Evolutionary conservation across 768 basidiomycete species (phyloP).

Genomic region (Coprinopsis cinerea): DNA sequence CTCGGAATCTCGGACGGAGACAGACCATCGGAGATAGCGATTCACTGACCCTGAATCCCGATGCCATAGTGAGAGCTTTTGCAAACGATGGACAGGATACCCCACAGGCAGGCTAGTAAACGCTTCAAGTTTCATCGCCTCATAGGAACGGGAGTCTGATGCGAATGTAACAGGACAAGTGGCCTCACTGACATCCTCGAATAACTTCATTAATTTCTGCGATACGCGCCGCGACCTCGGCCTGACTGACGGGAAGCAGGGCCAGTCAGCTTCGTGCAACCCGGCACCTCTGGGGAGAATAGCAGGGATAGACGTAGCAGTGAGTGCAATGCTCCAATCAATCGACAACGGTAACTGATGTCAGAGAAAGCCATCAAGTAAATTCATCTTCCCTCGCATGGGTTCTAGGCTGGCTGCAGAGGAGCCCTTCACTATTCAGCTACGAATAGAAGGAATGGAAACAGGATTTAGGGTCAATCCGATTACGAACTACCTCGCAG

Average conservation of each 20-base stretch:
- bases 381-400: slow-evolving; percentile 39
- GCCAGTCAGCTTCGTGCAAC: slow-evolving; percentile 45
- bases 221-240: slow-evolving; percentile 27
- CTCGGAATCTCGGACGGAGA: neutral
- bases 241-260: slow-evolving; percentile 47
- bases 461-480: slow-evolving; percentile 49
- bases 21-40: neutral
- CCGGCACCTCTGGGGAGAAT: slow-evolving; percentile 45
- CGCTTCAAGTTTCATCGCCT: slow-evolving; percentile 17
- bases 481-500: slow-evolving; percentile 40
- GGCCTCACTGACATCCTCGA: slow-evolving; percentile 42
- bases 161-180: slow-evolving; percentile 44
- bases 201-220: slow-evolving; percentile 65
- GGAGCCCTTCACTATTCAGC: slow-evolving; percentile 36
- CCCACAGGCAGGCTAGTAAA: no score
- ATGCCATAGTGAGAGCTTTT: slow-evolving; percentile 34
- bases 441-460: slow-evolving; percentile 29
- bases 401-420: slow-evolving; percentile 30
- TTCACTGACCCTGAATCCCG: slow-evolving; percentile 30
- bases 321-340: neutral
- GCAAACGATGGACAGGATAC: slow-evolving; percentile 34
- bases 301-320: slow-evolving; percentile 23
- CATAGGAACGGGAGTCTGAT: no score
- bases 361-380: slow-evolving; percentile 36
- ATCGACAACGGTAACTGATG: neutral